Evolutionary conservation across 2,329 filamentous ascomycete species (phyloP).

Genomic region (Endoconidiophora laricicola): DNA sequence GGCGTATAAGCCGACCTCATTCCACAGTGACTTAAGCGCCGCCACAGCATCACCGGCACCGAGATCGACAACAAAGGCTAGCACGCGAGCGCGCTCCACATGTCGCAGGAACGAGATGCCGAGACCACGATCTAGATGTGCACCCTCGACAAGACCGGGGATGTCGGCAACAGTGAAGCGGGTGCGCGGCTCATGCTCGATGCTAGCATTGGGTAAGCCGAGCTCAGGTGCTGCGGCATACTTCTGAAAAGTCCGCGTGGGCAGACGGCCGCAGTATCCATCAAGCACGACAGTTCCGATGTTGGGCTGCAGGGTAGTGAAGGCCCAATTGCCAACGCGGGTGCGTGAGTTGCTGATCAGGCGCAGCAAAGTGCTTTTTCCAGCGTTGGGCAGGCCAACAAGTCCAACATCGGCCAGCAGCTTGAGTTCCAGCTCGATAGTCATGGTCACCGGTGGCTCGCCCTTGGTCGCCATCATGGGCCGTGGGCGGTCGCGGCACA

Average conservation of each 20-base stretch:
- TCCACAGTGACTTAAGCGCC: constrained; percentile 72
- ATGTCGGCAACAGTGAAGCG: constrained; percentile 93
- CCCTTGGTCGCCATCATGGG: constrained; percentile 84
- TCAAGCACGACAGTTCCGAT: constrained; percentile 93
- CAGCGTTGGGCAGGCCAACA: constrained; percentile 88
- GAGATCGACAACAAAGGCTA: constrained; percentile 88
- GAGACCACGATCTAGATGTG: constrained; percentile 79
- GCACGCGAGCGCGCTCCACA: constrained; percentile 79
- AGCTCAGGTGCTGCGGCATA: constrained; percentile 19
- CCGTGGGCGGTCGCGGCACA: constrained; percentile 53
- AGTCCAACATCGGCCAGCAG: constrained; percentile 87
- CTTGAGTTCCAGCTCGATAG: constrained; percentile 80
- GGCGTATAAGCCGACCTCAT: constrained; percentile 75
- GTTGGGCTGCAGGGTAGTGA: constrained; percentile 87
- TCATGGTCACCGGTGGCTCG: constrained; percentile 60
- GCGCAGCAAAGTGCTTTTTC: constrained; percentile 82
- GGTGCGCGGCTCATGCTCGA: constrained; percentile 32
- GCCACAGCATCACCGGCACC: constrained; percentile 60
- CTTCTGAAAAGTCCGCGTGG: constrained; percentile 18
- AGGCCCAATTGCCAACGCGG: constrained; percentile 85
- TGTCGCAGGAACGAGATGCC: constrained; percentile 86
- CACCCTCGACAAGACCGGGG: constrained; percentile 79
- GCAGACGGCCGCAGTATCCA: constrained; percentile 52
- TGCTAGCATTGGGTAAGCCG: constrained; percentile 26
- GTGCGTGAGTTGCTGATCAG: constrained; percentile 78